Evolutionary conservation across 2,329 filamentous ascomycete species (phyloP).

Genomic region (Penicillium sp.): DNA sequence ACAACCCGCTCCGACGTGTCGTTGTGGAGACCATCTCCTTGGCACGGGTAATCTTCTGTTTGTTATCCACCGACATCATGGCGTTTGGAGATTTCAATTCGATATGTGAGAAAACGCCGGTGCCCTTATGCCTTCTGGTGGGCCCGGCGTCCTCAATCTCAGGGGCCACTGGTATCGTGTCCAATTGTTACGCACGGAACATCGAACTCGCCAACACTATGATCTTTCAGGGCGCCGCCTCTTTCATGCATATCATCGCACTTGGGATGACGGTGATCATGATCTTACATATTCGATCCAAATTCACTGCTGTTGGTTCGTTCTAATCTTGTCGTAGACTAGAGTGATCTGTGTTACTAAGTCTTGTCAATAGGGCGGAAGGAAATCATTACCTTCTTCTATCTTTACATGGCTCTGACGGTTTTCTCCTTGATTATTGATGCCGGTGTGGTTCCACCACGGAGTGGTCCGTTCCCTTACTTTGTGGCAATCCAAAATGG

Average conservation of each 20-base stretch:
- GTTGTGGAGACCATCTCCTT: constrained; percentile 33
- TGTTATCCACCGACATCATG: constrained; percentile 54
- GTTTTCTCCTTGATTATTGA: constrained; percentile 88
- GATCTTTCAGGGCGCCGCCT: constrained; percentile 91
- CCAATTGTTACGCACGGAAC: constrained; percentile 88
- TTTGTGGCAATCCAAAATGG: constrained; percentile 88
- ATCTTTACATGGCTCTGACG: constrained; percentile 89
- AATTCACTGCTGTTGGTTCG: constrained; percentile 96
- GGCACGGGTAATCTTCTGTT: constrained; percentile 19
- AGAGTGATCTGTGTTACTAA: constrained; percentile 8
- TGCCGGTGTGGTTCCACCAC: constrained; percentile 84
- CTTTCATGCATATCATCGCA: constrained; percentile 88
- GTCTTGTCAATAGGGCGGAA: constrained; percentile 55
- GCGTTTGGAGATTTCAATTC: constrained; percentile 87
- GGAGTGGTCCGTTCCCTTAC: constrained; percentile 79
- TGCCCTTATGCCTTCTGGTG: constrained; percentile 85
- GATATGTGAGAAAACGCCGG: constrained; percentile 79
- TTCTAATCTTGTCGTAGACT: constrained; percentile 5
- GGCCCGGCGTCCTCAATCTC: constrained; percentile 64
- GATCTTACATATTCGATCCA: constrained; percentile 94
- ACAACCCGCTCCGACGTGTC: constrained; percentile 13
- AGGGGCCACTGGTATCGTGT: constrained; percentile 76
- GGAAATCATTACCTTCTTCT: constrained; percentile 88
- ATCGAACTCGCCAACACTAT: constrained; percentile 97
- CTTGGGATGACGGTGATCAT: constrained; percentile 93